Percentiles rank a stretch among this genome's conserved stretches.
Evolutionary conservation across 495 filamentous ascomycete species (phyloP).

Genomic region (Aspergillus campestris): DNA sequence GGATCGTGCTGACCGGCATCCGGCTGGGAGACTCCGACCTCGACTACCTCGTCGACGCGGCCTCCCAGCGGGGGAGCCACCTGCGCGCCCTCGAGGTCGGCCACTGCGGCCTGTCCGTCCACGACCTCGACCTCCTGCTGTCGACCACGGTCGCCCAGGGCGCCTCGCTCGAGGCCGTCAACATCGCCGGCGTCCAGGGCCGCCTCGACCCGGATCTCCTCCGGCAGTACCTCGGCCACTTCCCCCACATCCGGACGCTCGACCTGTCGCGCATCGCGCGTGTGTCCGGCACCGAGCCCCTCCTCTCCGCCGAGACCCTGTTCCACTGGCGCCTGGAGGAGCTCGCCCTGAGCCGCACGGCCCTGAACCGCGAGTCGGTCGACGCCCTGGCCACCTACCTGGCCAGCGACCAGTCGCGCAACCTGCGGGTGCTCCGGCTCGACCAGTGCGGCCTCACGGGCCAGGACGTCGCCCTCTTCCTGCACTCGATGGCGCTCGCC

Average conservation of each 20-base stretch:
- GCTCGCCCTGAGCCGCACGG: conserved; percentile 56
- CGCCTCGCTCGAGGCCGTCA: conserved; percentile 63
- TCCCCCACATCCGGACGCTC: conserved; percentile 62
- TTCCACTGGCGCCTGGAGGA: conserved; percentile 71
- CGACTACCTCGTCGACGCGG: conserved; percentile 61
- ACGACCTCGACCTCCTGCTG: conserved; percentile 36
- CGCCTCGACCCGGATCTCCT: conserved; percentile 58
- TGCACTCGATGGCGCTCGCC: conserved; percentile 57
- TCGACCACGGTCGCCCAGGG: conserved; percentile 49
- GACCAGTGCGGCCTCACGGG: conserved; percentile 77
- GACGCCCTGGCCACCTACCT: conserved; percentile 57
- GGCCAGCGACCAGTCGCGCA: conserved; percentile 51
- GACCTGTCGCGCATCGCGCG: conserved; percentile 61
- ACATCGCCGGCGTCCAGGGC: conserved; percentile 69
- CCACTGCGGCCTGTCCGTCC: conserved; percentile 59
- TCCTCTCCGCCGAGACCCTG: conserved; percentile 58
- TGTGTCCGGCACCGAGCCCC: conserved; percentile 52
- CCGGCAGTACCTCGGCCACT: conserved; percentile 54
- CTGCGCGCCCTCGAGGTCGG: conserved; percentile 77
- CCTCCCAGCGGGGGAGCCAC: conserved; percentile 53
- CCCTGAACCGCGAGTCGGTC: conserved; percentile 47
- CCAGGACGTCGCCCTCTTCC: conserved; percentile 64
- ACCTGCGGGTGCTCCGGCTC: conserved; percentile 60
- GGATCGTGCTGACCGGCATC: conserved; percentile 75
- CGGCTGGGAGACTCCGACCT: conserved; percentile 74